Evolutionary conservation across 75 land plant species (phyloP).

Genomic region (Ceratopteris richardii): DNA sequence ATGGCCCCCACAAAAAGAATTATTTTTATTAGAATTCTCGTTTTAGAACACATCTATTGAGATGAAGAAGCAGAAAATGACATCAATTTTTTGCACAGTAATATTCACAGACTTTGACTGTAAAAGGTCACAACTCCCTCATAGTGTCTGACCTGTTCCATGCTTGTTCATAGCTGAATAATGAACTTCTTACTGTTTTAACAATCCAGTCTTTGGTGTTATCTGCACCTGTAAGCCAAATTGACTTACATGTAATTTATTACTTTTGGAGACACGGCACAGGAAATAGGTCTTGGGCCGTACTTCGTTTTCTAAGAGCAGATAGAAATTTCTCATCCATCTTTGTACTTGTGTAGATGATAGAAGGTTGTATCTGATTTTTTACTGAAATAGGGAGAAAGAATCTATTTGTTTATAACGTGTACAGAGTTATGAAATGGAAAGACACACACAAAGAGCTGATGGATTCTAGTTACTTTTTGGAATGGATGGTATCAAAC

Average conservation of each 20-base stretch:
- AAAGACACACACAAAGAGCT: neutral
- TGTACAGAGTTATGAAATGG: neutral
- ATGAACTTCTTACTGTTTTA: conserved; percentile 81
- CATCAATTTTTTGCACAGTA: neutral
- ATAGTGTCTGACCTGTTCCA: conserved; percentile 63
- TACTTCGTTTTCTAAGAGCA: conserved; percentile 69
- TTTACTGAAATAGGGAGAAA: conserved; percentile 39
- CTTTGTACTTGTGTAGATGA: conserved; percentile 88
- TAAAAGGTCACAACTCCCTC: too few relatives aligned
- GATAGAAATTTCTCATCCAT: conserved; percentile 69
- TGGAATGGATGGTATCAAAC: neutral
- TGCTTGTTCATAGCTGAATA: conserved; percentile 98
- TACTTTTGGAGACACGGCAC: neutral
- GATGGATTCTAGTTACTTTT: neutral
- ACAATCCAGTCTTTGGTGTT: conserved; percentile 42
- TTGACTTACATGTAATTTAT: neutral
- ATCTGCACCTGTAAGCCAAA: conserved; percentile 28
- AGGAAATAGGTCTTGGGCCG: conserved; percentile 2
- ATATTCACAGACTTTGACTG: neutral
- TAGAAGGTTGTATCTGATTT: conserved; percentile 67
- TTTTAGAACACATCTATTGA: too few relatives aligned
- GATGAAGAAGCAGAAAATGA: too few relatives aligned
- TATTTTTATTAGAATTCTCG: too few relatives aligned
- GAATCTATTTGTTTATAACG: neutral
- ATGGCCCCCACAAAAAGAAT: neutral